These are phyloP conservation scores for Annulohypoxylon truncatum DNA, from an alignment of 2,329 filamentous ascomycete species.

Conservation along the genomic window DNA sequence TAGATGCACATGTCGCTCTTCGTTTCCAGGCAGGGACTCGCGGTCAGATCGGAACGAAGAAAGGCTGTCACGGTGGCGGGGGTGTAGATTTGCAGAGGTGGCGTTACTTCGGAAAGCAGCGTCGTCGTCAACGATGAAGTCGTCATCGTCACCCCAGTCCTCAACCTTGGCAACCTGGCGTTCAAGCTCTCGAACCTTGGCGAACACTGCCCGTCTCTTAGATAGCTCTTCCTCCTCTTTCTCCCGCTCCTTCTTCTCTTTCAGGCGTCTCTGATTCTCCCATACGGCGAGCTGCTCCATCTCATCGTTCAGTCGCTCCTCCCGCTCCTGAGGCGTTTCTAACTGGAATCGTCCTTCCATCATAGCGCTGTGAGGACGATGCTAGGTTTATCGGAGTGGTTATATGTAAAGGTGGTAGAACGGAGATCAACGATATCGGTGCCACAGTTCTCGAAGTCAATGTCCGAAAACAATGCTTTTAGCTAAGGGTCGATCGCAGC, in stretches of 20 bases:
- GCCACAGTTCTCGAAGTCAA: constrained; percentile 24
- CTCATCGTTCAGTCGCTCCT: neutral
- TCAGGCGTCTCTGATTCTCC: neutral
- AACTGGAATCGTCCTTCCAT: neutral
- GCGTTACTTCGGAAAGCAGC: constrained; percentile 68
- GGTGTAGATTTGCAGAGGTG: constrained; percentile 56
- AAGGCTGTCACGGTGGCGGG: constrained; percentile 76
- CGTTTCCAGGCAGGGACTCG: constrained; percentile 79
- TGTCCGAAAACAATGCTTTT: constrained; percentile 38
- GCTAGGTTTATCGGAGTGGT: neutral
- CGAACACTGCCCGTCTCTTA: neutral
- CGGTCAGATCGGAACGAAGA: constrained; percentile 89
- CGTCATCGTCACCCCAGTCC: constrained; percentile 79
- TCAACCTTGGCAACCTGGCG: constrained; percentile 62
- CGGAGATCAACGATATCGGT: neutral
- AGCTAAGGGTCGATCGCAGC: constrained; percentile 13
- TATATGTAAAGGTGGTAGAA: neutral
- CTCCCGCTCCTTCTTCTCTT: neutral
- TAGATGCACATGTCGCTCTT: constrained; percentile 88
- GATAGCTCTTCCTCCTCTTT: neutral
- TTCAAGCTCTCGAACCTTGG: neutral
- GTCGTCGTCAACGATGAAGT: constrained; percentile 77
- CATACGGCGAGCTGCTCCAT: neutral
- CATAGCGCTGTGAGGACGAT: neutral
- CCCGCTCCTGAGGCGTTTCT: constrained; percentile 17